These are phyloP conservation scores for Alternaria brassicicola DNA, from an alignment of 2,329 filamentous ascomycete genomes.

Conservation along the genomic window DNA sequence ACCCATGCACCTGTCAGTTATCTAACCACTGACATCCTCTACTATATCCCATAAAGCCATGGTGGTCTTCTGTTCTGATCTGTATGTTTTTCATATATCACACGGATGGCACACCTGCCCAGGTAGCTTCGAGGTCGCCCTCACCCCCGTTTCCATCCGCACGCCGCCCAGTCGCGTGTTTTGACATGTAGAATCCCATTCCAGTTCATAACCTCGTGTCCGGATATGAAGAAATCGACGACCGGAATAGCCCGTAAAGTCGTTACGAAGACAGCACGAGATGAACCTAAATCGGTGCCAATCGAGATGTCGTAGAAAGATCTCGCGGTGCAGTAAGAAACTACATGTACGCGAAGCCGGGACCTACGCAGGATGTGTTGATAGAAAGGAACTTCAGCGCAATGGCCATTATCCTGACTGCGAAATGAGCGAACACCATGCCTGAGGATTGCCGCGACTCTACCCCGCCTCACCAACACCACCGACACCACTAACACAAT, in stretches of 20 bases:
- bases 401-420: not conserved
- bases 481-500: not conserved
- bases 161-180: not conserved
- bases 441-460: not conserved
- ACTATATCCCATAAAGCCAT: not conserved
- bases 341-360: not conserved
- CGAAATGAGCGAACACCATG: not conserved
- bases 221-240: not conserved
- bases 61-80: not conserved
- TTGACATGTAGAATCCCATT: not conserved
- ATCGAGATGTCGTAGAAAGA: too few relatives aligned
- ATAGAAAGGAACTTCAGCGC: not conserved
- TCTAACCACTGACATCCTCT: not conserved
- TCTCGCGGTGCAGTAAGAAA: too few relatives aligned
- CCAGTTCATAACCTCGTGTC: not conserved
- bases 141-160: not conserved
- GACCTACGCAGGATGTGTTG: not conserved
- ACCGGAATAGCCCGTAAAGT: not conserved
- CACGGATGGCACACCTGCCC: not conserved
- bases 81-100: not conserved
- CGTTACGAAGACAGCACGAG: not conserved
- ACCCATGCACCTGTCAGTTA: not conserved
- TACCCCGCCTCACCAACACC: not conserved
- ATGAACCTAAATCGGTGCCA: too few relatives aligned
- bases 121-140: not conserved